Conservation (phyloP, 306 rosid genomes). For the Citrullus amarus region DNA sequence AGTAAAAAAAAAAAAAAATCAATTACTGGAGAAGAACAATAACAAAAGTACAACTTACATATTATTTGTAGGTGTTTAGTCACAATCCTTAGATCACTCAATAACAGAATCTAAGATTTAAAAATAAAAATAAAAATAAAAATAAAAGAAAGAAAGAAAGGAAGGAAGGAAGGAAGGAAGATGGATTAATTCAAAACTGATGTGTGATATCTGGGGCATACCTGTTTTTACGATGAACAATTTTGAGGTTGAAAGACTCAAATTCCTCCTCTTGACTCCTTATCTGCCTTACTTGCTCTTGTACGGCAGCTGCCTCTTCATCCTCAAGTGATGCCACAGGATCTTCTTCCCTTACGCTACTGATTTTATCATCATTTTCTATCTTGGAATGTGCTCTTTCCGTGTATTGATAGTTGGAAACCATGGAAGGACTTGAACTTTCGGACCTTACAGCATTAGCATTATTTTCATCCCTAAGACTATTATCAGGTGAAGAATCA, state of each 20-base stretch:
- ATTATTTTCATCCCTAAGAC: slow-evolving; percentile 61
- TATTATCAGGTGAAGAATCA: slow-evolving; percentile 71
- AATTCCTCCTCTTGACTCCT: slow-evolving; percentile 94
- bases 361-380: slow-evolving; percentile 63
- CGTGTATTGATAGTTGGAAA: slow-evolving; percentile 68
- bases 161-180: too few relatives aligned
- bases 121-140: too few relatives aligned
- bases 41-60: neutral
- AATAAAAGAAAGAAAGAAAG: too few relatives aligned
- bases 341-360: slow-evolving; percentile 63
- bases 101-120: neutral
- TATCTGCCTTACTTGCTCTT: slow-evolving; percentile 97
- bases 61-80: neutral
- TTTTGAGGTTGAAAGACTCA: slow-evolving; percentile 92
- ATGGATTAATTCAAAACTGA: neutral
- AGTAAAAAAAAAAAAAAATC: neutral
- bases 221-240: slow-evolving; percentile 99
- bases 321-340: slow-evolving; percentile 67
- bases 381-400: slow-evolving; percentile 54
- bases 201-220: slow-evolving; percentile 14
- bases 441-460: slow-evolving; percentile 41
- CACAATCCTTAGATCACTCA: neutral
- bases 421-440: slow-evolving; percentile 64
- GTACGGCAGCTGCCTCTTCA: slow-evolving; percentile 96
- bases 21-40: neutral